Evolutionary conservation across 257 asterid species (phyloP), one percentile per base, ranked within the genome.

Genomic region (Knoxia roxburghii): DNA sequence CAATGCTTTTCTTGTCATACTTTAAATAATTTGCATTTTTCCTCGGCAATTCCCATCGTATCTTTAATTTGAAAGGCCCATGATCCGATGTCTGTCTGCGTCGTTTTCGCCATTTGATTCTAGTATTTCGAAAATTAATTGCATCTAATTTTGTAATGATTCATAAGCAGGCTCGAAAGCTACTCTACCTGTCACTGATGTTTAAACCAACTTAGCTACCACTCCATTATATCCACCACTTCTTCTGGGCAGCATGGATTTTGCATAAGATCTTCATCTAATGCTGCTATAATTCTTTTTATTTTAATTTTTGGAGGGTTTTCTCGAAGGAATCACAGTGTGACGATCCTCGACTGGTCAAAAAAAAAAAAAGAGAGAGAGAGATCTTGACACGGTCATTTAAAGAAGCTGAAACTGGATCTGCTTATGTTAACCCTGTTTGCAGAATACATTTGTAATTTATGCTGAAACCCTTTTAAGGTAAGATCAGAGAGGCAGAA

Each of bases 111-210:
- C 24, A n/a, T 33, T 46, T 13, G 46, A 49, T 41, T n/a, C n/a
- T n/a, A n/a, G n/a, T 45, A 1, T 24, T 64, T 74, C 13, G 39
- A 43, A 32, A 48, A 61, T 41, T 29, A 32, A 53, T 60, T 68
- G 39, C 57, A 24, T 56, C 35, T 56, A 50, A 68, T 52, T 40
- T 29, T 6, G 18, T 23, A n/a, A 53, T 30, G 48, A 20, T 55
- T 52, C 58, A 27, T 45, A 27, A 14, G 37, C 23, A 23, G 55
- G 17, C 48, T 45, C 57, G 54, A 27, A 24, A 33, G 58, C 11
- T 64, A 11, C 55, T 35, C 48, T 70, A n/a, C n/a, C 40, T 69
- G 68, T 64, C 62, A 64, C 64, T 69, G 52, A 64, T 53, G 48
- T 41, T 64, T 58, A 29, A 60, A 54, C 68, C 62, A 56, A 63